Evolutionary conservation across 148 eudicot genomes (phyloP).

Genomic region (Vaccinium myrtillus): DNA sequence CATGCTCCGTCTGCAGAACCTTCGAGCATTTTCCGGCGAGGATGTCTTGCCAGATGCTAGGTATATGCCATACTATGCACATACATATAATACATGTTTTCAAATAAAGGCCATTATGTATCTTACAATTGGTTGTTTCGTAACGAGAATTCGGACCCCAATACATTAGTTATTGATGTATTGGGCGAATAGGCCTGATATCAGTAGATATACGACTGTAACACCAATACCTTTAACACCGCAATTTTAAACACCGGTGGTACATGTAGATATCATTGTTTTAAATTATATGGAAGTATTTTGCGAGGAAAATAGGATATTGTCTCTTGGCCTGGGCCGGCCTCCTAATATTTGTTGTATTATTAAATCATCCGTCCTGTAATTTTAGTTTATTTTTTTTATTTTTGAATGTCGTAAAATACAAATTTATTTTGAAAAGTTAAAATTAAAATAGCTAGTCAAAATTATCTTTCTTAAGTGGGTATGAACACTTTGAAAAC

Average conservation of each 20-base stretch:
- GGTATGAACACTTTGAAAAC: background rate
- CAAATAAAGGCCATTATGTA: background rate
- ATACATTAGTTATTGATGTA: no score
- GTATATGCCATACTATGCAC: slow-evolving; percentile 26
- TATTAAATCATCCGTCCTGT: background rate
- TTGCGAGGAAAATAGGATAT: no score
- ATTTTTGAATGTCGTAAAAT: background rate
- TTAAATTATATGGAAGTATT: no score
- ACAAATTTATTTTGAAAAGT: background rate
- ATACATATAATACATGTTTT: background rate
- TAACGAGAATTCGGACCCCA: no score
- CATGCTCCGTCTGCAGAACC: slow-evolving; percentile 63
- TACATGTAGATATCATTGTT: no score
- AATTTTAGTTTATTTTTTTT: background rate
- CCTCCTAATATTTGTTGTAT: background rate
- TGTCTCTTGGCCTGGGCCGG: background rate
- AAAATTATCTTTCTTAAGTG: background rate
- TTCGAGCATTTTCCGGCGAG: slow-evolving; percentile 57
- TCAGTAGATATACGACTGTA: no score
- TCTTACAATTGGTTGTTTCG: no score
- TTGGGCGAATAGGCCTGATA: no score
- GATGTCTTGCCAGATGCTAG: slow-evolving; percentile 92
- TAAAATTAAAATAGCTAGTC: no score
- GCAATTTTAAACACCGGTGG: no score
- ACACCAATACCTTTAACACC: no score